A percentile compares a stretch with the other conserved stretches of the same genome.
phyloP scores from a whole-genome alignment of 2,329 filamentous ascomycete species.

The Fusarium equiseti region DNA sequence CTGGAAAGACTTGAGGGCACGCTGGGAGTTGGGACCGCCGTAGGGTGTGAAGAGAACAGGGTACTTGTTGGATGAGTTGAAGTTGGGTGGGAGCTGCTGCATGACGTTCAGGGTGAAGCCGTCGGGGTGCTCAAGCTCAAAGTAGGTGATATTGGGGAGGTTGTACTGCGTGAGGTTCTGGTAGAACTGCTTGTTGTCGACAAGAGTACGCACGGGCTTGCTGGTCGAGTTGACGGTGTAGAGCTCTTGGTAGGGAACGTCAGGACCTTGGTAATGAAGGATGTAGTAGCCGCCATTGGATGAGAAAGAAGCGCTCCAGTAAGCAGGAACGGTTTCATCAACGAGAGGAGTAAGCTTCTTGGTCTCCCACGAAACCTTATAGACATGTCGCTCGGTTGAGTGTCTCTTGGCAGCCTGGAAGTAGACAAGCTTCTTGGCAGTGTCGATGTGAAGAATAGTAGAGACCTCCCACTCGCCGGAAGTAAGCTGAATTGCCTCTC shows the following conservation, averaged over 20 bases:
- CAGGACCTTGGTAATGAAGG: slow-evolving; percentile 72
- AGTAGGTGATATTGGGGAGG: slow-evolving; percentile 73
- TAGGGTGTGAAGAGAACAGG: slow-evolving; percentile 76
- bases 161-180: slow-evolving; percentile 69
- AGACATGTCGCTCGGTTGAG: slow-evolving; percentile 75
- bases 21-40: slow-evolving; percentile 74
- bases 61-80: slow-evolving; percentile 72
- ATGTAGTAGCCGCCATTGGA: slow-evolving; percentile 73
- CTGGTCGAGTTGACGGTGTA: slow-evolving; percentile 67
- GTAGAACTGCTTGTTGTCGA: slow-evolving; percentile 69
- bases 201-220: slow-evolving; percentile 68
- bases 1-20: slow-evolving; percentile 68
- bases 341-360: slow-evolving; percentile 69
- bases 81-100: slow-evolving; percentile 74
- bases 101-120: slow-evolving; percentile 73
- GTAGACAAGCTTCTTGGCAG: slow-evolving; percentile 67
- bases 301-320: slow-evolving; percentile 75
- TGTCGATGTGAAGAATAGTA: slow-evolving; percentile 70
- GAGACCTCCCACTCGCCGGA: slow-evolving; percentile 75
- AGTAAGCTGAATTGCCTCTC: slow-evolving; percentile 69
- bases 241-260: slow-evolving; percentile 77
- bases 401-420: slow-evolving; percentile 74
- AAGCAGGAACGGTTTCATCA: slow-evolving; percentile 68
- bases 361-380: slow-evolving; percentile 71
- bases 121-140: slow-evolving; percentile 71